Conservation (phyloP, 2,329 filamentous ascomycete genomes). For the Hypoxylon sp. region DNA sequence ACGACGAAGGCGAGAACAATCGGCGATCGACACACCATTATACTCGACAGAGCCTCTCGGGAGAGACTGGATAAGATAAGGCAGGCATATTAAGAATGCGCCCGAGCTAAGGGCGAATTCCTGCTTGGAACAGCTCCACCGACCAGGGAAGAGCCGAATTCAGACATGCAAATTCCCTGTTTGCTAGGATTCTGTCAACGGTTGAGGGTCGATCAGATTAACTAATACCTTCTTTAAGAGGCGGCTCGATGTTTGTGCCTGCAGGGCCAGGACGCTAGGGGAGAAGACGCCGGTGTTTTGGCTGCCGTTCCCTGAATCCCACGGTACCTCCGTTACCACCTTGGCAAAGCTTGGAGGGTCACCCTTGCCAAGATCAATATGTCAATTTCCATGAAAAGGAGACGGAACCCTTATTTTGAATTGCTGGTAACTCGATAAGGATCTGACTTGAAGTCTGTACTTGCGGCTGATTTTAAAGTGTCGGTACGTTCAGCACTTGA, state of each 20-base stretch:
- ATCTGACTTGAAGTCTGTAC: slow-evolving; percentile 11
- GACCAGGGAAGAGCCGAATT: slow-evolving; percentile 16
- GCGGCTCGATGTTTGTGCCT: slow-evolving; percentile 22
- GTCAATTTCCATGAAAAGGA: slow-evolving; percentile 32
- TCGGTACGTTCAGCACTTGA: not conserved
- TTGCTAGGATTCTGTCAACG: not conserved
- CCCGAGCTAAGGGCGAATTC: slow-evolving; percentile 21
- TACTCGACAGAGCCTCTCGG: slow-evolving; percentile 25
- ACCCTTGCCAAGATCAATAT: slow-evolving; percentile 22
- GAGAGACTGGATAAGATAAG: slow-evolving; percentile 8
- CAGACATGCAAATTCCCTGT: slow-evolving; percentile 23
- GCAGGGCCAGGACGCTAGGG: slow-evolving; percentile 17
- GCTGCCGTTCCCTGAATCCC: slow-evolving; percentile 29
- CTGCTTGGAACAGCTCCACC: slow-evolving; percentile 15
- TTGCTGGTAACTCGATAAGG: slow-evolving; percentile 22
- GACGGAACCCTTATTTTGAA: slow-evolving; percentile 16
- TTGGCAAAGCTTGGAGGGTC: slow-evolving; percentile 34
- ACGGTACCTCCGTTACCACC: slow-evolving; percentile 12
- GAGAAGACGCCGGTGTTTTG: slow-evolving; percentile 33
- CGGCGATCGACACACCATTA: slow-evolving; percentile 19
- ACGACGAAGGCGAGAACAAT: slow-evolving; percentile 7
- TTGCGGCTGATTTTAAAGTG: not conserved
- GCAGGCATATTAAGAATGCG: slow-evolving; percentile 20
- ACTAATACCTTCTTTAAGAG: slow-evolving; percentile 34
- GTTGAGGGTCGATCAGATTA: slow-evolving; percentile 31